phyloP scores from a whole-genome alignment of 352 stramenopile species.

The Pythium dissimile region DNA sequence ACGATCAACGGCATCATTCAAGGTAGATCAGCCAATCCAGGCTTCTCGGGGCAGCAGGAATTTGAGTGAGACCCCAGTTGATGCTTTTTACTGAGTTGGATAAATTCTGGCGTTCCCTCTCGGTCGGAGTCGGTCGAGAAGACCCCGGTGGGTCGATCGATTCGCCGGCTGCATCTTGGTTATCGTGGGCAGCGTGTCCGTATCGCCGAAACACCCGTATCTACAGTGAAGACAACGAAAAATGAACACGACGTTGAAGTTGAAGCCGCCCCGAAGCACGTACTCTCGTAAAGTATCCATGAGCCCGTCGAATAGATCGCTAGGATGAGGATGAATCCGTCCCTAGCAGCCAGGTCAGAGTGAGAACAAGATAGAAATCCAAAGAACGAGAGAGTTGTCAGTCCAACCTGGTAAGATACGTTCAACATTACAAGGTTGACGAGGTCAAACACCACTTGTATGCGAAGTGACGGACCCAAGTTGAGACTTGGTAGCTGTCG shows the following conservation, averaged over 20 bases:
- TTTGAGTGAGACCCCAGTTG: neutral
- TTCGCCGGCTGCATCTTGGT: constrained; percentile 24
- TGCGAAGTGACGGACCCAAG: constrained; percentile 39
- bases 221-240: constrained; percentile 19
- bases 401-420: constrained; percentile 51
- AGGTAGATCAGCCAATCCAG: neutral
- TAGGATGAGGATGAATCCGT: constrained; percentile 27
- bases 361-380: neutral
- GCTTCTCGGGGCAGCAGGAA: too few relatives aligned
- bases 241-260: neutral
- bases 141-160: neutral
- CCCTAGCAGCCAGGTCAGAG: constrained; percentile 22
- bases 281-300: constrained; percentile 47
- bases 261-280: neutral
- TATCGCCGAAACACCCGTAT: constrained; percentile 50
- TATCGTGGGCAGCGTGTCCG: constrained; percentile 37
- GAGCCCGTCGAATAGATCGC: constrained; percentile 32
- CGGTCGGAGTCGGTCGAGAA: constrained; percentile 7
- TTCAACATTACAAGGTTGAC: constrained; percentile 49
- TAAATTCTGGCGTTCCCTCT: neutral
- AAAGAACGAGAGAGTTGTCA: neutral
- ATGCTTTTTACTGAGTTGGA: neutral
- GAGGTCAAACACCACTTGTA: constrained; percentile 59
- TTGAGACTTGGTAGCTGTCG: constrained; percentile 24
- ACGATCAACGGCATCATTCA: neutral